Evolutionary conservation across 495 filamentous ascomycete species (phyloP).

Genomic region (Penicillium lividum): DNA sequence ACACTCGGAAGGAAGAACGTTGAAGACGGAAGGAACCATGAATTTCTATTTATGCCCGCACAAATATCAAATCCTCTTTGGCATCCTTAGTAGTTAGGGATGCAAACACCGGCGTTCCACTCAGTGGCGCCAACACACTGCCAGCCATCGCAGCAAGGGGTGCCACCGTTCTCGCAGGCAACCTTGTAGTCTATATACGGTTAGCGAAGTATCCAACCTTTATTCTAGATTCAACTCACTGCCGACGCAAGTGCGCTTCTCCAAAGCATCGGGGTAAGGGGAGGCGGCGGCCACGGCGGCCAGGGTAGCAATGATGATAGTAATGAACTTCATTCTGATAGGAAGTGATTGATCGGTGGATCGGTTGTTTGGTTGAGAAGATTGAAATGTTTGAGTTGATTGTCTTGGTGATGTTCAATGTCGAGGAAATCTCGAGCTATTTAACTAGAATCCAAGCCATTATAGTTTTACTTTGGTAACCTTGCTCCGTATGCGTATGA

Average conservation of each 20-base stretch:
- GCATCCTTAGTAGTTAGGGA: neutral
- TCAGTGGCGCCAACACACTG: neutral
- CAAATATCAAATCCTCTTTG: neutral
- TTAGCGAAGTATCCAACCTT: neutral
- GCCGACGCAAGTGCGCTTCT: neutral
- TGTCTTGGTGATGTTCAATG: neutral
- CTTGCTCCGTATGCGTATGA: neutral
- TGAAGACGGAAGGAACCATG: neutral
- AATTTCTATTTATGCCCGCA: slow-evolving; percentile 8
- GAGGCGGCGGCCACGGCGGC: neutral
- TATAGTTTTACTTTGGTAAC: neutral
- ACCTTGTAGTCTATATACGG: neutral
- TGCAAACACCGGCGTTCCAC: neutral
- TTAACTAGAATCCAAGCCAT: neutral
- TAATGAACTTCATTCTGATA: neutral
- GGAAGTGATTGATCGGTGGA: neutral
- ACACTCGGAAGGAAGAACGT: neutral
- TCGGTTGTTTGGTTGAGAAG: neutral
- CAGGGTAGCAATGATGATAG: neutral
- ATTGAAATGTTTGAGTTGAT: neutral
- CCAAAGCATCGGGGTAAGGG: neutral
- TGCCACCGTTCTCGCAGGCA: neutral
- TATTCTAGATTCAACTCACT: neutral
- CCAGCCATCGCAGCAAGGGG: neutral
- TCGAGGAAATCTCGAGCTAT: neutral